Base-by-base conservation (phyloP, 345 rosid species). In the Boechera retrofracta region DNA sequence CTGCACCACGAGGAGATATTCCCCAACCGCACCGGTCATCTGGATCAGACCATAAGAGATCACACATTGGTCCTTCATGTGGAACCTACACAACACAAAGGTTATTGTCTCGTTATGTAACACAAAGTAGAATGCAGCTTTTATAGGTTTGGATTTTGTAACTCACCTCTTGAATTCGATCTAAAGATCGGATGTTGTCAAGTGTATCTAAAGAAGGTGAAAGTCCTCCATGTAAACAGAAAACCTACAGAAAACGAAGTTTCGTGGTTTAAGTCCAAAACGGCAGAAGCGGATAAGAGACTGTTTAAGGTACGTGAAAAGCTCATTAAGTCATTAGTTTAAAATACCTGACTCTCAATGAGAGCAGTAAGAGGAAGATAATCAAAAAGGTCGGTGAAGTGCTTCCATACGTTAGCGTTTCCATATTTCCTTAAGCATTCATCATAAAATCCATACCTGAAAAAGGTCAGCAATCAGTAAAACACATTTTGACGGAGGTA, bases 11-110 rank as follows among this genome's bases (percentile, higher is more conserved):
- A n/a, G 98, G 98, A 55, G 98, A 91, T 73, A 94, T 94, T 18
- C 98, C 97, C 98, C 98, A 94, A 33, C 98, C 96, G 70, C 98
- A 94, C 11, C 97, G 89, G 49, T 94, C 98, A 33, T 91, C 98
- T 29, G 98, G 98, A 80, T 93, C 98, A 9, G 98, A 93, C 98
- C 97, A 94, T 74, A 93, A 81, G 51, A 94, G 92, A 82, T 94
- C 98, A 60, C 97, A 94, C 98, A 94, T 94, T 26, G 98, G 98
- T 58, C 98, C 97, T 87, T 94, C 98, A 72, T 91, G 98, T 7
- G 97, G 97, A 75, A 94, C 98, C 98, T 93, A 80, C 33, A 54
- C 49, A 32, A 53, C 38, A 79, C 42, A 16, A 28, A 53, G 2
- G n/a, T 8, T 15, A 16, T 32, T 5, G 4, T 6, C 10, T 67